Base-by-base conservation (phyloP, 495 filamentous ascomycete species). In the Chaetomium cochliodes region DNA sequence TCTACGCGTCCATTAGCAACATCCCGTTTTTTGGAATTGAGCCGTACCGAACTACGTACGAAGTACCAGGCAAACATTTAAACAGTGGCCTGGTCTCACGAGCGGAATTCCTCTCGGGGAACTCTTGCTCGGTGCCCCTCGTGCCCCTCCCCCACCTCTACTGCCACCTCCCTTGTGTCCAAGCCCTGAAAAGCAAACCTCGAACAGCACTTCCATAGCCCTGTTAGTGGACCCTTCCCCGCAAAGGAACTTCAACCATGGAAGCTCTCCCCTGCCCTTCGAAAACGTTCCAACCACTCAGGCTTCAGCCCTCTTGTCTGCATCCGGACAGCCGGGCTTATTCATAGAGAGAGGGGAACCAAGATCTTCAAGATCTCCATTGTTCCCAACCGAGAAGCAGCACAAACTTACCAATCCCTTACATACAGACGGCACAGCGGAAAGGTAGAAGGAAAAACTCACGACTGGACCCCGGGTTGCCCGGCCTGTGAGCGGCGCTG, bases 1-100 rank as follows among this genome's bases (percentile, higher is more conserved):
- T 64, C 41, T 58, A 39, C 63, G 60, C 65, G 25, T 49, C n/a
- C n/a, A n/a, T n/a, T 13, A 33, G 42, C 42, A 46, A 9, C 55
- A 0, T 47, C 42, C 41, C 22, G 25, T 54, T 54, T 54, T 59
- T 42, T 26, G 37, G 8, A 16, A 58, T 46, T 44, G 39, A 58
- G 22, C 55, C 23, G 39, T 23, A 16, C 25, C 39, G 41, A 58
- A 58, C 39, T n/a, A n/a, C n/a, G n/a, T n/a, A n/a, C n/a, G n/a
- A n/a, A n/a, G n/a, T n/a, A 41, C 33, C 42, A 15, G 16, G 3
- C 37, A 58, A 26, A 58, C 55, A 44, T 44, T 26, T 46, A 44
- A 23, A 28, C 22, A 44, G 37, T 42, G 33, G 39, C 55, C 9
- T 58, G 23, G 23, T 42, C 39, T 37, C 37, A 26, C 53, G 53